Evolutionary conservation across 192 early-diverging fungal genomes (phyloP).

Genomic region (Piromyces finnis): DNA sequence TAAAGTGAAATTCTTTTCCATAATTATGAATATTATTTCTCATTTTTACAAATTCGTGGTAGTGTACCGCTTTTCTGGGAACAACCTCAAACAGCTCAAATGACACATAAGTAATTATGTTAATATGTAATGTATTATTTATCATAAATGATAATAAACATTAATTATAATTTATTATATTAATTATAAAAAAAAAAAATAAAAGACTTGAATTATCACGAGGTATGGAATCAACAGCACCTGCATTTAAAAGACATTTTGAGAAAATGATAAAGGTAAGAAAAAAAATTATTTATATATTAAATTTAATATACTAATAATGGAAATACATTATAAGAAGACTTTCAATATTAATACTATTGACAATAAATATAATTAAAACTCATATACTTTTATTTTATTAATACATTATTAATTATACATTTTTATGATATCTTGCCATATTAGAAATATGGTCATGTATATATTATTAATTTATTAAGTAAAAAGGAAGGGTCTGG

Average conservation of each 20-base stretch:
- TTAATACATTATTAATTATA: too few species aligned
- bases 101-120: constrained; percentile 22
- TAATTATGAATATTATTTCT: constrained; percentile 19
- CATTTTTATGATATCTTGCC: too few species aligned
- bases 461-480: not conserved
- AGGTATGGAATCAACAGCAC: constrained; percentile 59
- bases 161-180: too few species aligned
- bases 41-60: constrained; percentile 73
- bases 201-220: constrained; percentile 77
- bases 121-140: too few species aligned
- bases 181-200: constrained; percentile 46
- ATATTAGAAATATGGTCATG: not conserved
- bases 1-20: not conserved
- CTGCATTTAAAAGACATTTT: constrained; percentile 52
- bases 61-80: constrained; percentile 94
- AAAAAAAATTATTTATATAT: too few species aligned
- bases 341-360: too few species aligned
- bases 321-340: too few species aligned
- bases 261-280: constrained; percentile 5
- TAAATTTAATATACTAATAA: too few species aligned
- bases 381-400: too few species aligned
- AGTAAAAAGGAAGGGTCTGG: not conserved
- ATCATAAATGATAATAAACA: too few species aligned
- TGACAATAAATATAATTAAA: too few species aligned
- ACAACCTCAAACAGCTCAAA: constrained; percentile 22